Percentiles rank a stretch among this genome's conserved stretches.
These are phyloP conservation scores for Deuterostichococcus epilithicus DNA, from an alignment of 139 green algal species.

Conservation along the genomic window DNA sequence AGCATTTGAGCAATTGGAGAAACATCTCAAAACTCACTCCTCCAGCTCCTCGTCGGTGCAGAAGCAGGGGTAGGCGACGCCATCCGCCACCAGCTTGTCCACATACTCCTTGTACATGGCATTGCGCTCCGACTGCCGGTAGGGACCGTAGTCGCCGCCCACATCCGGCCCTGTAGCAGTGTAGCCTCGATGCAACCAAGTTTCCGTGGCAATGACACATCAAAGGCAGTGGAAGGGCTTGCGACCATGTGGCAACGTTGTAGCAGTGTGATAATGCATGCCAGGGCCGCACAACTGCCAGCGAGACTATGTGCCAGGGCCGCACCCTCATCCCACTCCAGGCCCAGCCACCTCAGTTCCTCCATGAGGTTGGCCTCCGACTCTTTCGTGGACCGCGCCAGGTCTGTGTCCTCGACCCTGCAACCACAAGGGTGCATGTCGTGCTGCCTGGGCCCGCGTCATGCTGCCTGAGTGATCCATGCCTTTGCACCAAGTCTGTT, in stretches of 20 bases:
- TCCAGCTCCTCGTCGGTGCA: slow-evolving; percentile 95
- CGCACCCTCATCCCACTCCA: slow-evolving; percentile 94
- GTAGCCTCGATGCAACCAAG: background rate
- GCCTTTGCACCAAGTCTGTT: no score
- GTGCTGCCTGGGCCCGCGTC: slow-evolving; percentile 7
- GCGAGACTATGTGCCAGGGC: background rate
- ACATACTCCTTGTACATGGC: slow-evolving; percentile 90
- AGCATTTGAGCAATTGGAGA: no score
- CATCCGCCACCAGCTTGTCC: slow-evolving; percentile 79
- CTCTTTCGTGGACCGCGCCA: slow-evolving; percentile 83
- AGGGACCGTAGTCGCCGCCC: slow-evolving; percentile 81
- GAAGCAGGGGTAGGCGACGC: slow-evolving; percentile 95
- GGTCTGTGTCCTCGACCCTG: slow-evolving; percentile 97
- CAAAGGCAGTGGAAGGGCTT: background rate
- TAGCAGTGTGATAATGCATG: background rate
- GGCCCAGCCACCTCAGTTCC: slow-evolving; percentile 94
- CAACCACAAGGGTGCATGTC: background rate
- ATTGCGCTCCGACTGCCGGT: slow-evolving; percentile 93
- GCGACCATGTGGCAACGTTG: background rate
- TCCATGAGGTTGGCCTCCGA: slow-evolving; percentile 85
- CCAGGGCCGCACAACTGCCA: no score
- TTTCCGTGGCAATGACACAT: no score
- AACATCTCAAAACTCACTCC: slow-evolving; percentile 3
- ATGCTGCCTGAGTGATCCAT: no score
- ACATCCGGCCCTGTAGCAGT: slow-evolving; percentile 73